Percentiles rank a stretch among this genome's conserved stretches.
These are phyloP conservation scores for Verbena officinalis DNA, from an alignment of 257 asterid genomes.

Conservation along the genomic window DNA sequence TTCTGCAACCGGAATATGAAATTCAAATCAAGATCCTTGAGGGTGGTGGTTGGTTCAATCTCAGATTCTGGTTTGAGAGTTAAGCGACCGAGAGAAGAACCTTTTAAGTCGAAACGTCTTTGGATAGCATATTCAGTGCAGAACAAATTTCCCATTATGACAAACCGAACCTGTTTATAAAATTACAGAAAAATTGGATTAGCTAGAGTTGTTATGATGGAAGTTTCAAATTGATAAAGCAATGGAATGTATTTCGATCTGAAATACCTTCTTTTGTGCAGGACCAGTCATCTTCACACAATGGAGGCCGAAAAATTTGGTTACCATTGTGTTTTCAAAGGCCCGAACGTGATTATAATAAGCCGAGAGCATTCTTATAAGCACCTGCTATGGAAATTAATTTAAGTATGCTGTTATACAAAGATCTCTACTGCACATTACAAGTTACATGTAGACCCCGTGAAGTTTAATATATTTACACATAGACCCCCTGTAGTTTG, in stretches of 20 bases:
- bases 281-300: constrained; percentile 87
- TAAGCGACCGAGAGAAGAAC: constrained; percentile 90
- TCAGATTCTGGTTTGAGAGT: constrained; percentile 68
- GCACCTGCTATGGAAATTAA: constrained; percentile 55
- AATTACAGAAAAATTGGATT: background rate
- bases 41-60: constrained; percentile 80
- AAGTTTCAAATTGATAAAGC: background rate
- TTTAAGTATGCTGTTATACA: background rate
- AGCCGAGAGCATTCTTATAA: constrained; percentile 85
- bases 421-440: no score
- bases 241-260: constrained; percentile 5
- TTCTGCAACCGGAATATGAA: constrained; percentile 74
- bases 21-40: constrained; percentile 93
- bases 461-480: no score
- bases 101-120: constrained; percentile 86
- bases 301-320: constrained; percentile 87
- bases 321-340: constrained; percentile 73
- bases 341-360: constrained; percentile 82
- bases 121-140: constrained; percentile 72
- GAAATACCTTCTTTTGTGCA: constrained; percentile 84
- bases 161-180: constrained; percentile 77
- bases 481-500: no score
- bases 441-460: no score
- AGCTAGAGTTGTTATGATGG: no score
- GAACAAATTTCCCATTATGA: constrained; percentile 92